Evolutionary conservation across 1,284 basidiomycete species (phyloP), one percentile per base, ranked within the genome.

Genomic region (Chalciporus sp.): DNA sequence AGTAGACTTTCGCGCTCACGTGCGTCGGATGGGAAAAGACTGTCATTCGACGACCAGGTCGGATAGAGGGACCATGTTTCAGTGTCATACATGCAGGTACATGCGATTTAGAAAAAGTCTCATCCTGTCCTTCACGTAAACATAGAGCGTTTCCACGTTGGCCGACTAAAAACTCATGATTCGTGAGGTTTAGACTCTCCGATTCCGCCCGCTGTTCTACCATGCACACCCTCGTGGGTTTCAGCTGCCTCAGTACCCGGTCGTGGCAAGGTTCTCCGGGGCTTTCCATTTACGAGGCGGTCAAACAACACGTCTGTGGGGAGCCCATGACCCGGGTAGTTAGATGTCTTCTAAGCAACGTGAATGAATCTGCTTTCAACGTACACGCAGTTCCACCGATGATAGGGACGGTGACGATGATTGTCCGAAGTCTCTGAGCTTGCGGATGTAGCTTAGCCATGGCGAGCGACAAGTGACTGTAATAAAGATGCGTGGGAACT

Each of bases 221-320:
- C 47, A 17, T 42, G 10, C 26, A 26, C 27, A 19, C 50, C 49
- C 39, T 52, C 52, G 17, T 47, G 33, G 20, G 17, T 39, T 28
- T 33, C 47, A 9, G 56, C 42, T 19, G 31, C 14, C 28, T 45
- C 51, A 5, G 27, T 20, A n/a, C 27, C 37, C 0, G 52, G 41
- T 16, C 26, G 56, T 14, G 71, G 70, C 9, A 78, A 49, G 47
- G 67, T 76, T 55, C 75, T 68, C 55, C 81, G 83, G 5, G 82
- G 79, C 65, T 88, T 82, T 41, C 82, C 85, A n/a, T 82, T 70
- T 14, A 82, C 75, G 6, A 86, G 73, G 2, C 87, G 82, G 66
- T 82, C 83, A 64, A 86, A 90, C 55, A 89, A 66, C 40, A 88
- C 80, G 47, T 81, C 86, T 89, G 60, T 33, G 41, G n/a, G 9